Evolutionary conservation across 805 yeast genomes (phyloP), one percentile per base, ranked within the genome.

Genomic region (Candida pseudoglaebosa): DNA sequence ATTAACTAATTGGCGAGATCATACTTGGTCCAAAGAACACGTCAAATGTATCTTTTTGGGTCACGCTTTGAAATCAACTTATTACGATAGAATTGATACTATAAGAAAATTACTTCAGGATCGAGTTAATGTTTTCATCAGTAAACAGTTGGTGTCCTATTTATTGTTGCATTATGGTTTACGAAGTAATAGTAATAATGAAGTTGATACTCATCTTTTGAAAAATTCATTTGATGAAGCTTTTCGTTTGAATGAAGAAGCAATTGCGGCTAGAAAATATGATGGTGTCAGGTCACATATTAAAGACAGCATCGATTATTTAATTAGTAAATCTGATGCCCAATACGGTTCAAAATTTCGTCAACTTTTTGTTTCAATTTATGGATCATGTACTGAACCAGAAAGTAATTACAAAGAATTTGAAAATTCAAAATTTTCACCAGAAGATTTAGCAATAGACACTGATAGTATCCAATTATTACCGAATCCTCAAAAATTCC

Each of bases 141-240:
- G 47, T 15, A 18, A 32, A 8, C 37, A 39, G 19, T 39, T 41
- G 9, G 43, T 45, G 5, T 37, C 30, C 22, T 53, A 52, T 33
- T 38, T 54, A 8, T 38, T 54, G 10, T 40, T 45, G 10, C 54
- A 50, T 34, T 53, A 54, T 31, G 55, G 54, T 6, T 47, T 47
- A 32, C 41, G 46, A n/a, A 41, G 39, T 14, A 24, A 32, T 28
- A 36, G 34, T 26, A 18, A 20, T 28, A 21, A n/a, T 14, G 36
- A 28, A 2, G 39, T 34, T 15, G 32, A 44, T 18, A 9, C 34
- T 5, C 36, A 36, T 20, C 39, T 32, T 6, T 36, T 45, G 14
- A 39, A 43, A 22, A 20, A 24, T 5, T 38, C 43, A 7, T 48
- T 52, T 37, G 50, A 52, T 30, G 41, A 43, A 18, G 51, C 53